Conservation (phyloP, 257 asterid genomes). For the Lavandula angustifolia region DNA sequence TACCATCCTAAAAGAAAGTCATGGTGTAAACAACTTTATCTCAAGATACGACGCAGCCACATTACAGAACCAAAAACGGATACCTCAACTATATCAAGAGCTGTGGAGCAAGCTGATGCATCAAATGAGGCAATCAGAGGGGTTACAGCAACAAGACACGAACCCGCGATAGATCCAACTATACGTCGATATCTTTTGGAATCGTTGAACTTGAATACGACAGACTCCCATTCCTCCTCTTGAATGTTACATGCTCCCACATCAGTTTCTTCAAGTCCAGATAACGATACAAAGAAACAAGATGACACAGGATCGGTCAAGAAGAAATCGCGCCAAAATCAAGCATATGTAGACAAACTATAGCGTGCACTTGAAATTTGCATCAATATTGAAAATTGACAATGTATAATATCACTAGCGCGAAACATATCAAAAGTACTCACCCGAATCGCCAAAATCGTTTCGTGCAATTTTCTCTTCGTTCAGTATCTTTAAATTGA, state of each 20-base stretch:
- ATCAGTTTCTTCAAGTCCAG: constrained; percentile 30
- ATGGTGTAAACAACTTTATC: constrained; percentile 39
- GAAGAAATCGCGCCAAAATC: background rate
- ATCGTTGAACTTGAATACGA: constrained; percentile 66
- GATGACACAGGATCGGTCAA: no score
- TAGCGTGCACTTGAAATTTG: background rate
- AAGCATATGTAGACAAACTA: constrained; percentile 3
- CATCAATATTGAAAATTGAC: constrained; percentile 8
- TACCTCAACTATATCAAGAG: constrained; percentile 80
- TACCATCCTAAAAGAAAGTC: constrained; percentile 59
- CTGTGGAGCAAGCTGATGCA: constrained; percentile 67
- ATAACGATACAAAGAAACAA: background rate
- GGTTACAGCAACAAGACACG: constrained; percentile 77
- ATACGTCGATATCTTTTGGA: constrained; percentile 70
- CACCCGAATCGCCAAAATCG: constrained; percentile 37
- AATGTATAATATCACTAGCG: constrained; percentile 10
- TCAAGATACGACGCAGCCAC: constrained; percentile 33
- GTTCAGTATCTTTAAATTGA: constrained; percentile 39
- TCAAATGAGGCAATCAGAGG: constrained; percentile 81
- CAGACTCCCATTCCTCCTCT: constrained; percentile 71
- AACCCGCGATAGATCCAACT: constrained; percentile 84
- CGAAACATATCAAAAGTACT: constrained; percentile 31
- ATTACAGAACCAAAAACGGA: background rate
- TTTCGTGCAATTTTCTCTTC: constrained; percentile 44
- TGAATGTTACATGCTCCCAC: constrained; percentile 33